Percentiles rank a stretch among this genome's conserved stretches.
phyloP scores from a whole-genome alignment of 371 early-diverging fungal genomes.

The Circinella minor region DNA sequence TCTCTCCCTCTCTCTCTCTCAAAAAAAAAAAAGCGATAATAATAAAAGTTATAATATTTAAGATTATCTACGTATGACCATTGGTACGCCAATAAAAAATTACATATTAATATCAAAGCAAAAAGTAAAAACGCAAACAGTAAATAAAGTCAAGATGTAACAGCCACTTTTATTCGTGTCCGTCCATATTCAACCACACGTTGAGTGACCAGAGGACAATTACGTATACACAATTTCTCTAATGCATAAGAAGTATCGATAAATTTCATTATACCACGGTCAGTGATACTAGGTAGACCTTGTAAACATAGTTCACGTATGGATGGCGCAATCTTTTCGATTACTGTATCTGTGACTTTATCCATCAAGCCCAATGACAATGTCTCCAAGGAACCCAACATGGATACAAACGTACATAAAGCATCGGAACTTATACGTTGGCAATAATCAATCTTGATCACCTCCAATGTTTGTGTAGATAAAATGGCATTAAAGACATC shows the following conservation, averaged over 20 bases:
- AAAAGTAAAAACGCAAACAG: too few relatives aligned
- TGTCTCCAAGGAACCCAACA: not conserved
- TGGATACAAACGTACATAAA: not conserved
- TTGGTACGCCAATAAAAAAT: not conserved
- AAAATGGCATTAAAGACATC: constrained; percentile 1
- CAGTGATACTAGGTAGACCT: not conserved
- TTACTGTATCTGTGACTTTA: not conserved
- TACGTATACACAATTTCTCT: not conserved
- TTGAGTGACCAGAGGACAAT: constrained; percentile 4
- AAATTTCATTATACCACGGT: not conserved
- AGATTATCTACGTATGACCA: not conserved
- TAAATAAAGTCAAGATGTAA: not conserved
- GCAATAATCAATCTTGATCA: not conserved
- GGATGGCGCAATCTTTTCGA: not conserved
- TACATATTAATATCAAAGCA: not conserved
- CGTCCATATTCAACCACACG: not conserved
- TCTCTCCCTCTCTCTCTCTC: too few relatives aligned
- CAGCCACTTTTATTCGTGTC: not conserved
- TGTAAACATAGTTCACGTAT: not conserved
- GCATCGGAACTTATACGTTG: not conserved
- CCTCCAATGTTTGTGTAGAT: constrained; percentile 4
- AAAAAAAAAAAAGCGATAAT: too few relatives aligned
- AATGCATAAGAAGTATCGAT: not conserved
- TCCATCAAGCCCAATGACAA: constrained; percentile 1
- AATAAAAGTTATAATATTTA: too few relatives aligned